Base-by-base conservation (phyloP, 805 yeast species). In the Scheffersomyces coipomensis region DNA sequence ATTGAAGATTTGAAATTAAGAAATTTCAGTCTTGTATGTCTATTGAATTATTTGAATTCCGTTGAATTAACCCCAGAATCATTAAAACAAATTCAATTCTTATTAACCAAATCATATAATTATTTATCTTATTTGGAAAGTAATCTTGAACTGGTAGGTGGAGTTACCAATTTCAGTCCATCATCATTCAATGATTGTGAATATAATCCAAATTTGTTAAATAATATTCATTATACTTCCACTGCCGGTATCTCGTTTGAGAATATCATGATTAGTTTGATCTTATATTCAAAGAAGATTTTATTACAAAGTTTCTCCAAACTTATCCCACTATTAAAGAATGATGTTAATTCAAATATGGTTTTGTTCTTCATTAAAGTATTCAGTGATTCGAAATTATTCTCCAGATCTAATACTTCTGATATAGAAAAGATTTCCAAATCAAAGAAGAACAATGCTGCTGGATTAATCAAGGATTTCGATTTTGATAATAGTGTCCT, bases 271-370 rank as follows among this genome's bases (percentile, higher is more conserved):
- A 52, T 58, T 13, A 60, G 62, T 42, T 54, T 65, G 48, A 57
- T 69, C 1, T 53, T 68, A 27, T 60, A 64, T 47, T 48, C 62
- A 33, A 69, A 69, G 43, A 66, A 62, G 46, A 40, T 66, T n/a
- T 47, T 68, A 22, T 46, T 70, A 22, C 65, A 58, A 35, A 59
- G 68, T 39, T 67, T 64, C 32, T 44, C 57, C 16, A 64, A 56
- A 37, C 53, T 69, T 24, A 62, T 67, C 0, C 44, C 53, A 3
- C 41, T 57, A 9, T 45, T 62, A 35, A 67, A 66, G 41, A 60
- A 60, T 31, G 75, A 70, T 41, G 56, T 69, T 29, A 69, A 64
- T 44, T 67, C 75, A 3, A 64, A 66, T 36, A 58, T 68, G 61
- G 66, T 69, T 27, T 60, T 70, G 2, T 66, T 66, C 36, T 49